These are phyloP conservation scores for Heliamphora pulchella DNA, from an alignment of 179 eudicot species.

Conservation along the genomic window DNA sequence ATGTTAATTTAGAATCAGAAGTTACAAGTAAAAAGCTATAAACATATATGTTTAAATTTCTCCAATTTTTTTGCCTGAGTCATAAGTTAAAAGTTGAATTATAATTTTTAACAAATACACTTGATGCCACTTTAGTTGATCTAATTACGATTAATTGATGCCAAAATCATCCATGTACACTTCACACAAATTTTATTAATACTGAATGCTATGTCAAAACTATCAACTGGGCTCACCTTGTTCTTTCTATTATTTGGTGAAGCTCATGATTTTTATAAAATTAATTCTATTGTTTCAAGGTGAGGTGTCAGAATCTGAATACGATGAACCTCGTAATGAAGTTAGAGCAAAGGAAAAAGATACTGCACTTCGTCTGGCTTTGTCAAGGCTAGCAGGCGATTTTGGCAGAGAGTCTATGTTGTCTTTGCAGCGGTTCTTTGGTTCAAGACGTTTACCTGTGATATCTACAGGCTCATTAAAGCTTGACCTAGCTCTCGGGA, in stretches of 20 bases:
- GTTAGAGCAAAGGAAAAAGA: slow-evolving; percentile 50
- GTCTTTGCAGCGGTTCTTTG: slow-evolving; percentile 74
- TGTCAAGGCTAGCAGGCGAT: slow-evolving; percentile 62
- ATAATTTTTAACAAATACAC: too few relatives aligned
- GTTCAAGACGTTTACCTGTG: slow-evolving; percentile 72
- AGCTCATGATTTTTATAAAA: background rate
- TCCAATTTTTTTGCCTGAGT: too few relatives aligned
- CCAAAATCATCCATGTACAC: background rate
- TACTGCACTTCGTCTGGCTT: slow-evolving; percentile 58
- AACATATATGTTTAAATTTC: background rate
- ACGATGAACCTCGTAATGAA: slow-evolving; percentile 53
- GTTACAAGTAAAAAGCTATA: too few relatives aligned
- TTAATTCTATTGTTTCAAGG: slow-evolving; percentile 30
- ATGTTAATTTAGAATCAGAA: too few relatives aligned
- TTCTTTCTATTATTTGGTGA: background rate
- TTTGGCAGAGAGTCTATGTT: slow-evolving; percentile 79
- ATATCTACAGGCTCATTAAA: slow-evolving; percentile 88
- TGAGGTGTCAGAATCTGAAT: slow-evolving; percentile 53
- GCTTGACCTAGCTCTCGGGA: slow-evolving; percentile 89
- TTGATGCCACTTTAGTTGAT: background rate
- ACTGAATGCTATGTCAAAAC: background rate
- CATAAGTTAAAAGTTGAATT: too few relatives aligned
- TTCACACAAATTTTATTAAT: background rate
- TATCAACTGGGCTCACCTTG: background rate
- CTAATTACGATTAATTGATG: background rate